Evolutionary conservation across 495 filamentous ascomycete genomes (phyloP), one percentile per base, ranked within the genome.

Genomic region (Aspergillus cavernicola): DNA sequence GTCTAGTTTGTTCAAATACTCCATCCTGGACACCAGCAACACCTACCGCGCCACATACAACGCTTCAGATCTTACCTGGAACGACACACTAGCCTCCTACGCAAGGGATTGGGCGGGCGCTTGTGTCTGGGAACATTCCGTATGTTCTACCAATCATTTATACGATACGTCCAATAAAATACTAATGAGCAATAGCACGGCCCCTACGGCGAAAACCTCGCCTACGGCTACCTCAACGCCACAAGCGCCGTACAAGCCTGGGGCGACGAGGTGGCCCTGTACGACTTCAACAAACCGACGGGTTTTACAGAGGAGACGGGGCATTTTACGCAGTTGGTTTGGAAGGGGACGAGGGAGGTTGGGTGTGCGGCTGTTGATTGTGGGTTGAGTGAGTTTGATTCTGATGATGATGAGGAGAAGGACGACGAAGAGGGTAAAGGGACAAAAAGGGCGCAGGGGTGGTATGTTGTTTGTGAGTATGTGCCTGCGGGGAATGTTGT

Each of bases 251-350:
- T 92, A 20, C 78, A 79, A 32, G 79, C 73, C 18, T 93, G 88
- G 88, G 87, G 79, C 11, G 59, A 81, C 55, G 89, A 93, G 67
- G 54, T 78, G 11, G 45, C 56, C 0, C 24, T 68, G 6, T 92
- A 90, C 58, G 63, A 89, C 55, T 90, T 79, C 66, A 11, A 59
- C 0, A 59, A 70, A 3, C 70, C 75, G 7, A 74, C 79, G 0
- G 76, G 72, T 0, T 91, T 87, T 64, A 69, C 55, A 7, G 77
- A 87, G 53, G 59, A 68, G 15, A 90, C 88, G n/a, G 89, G 88
- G 0, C 89, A 95, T 68, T 95, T 90, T 66, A 90, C 89, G 22
- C 88, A 92, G 73, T 64, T 95, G 37, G 88, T 92, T 1, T 95
- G 89, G 89, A 82, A 79, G 65, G 70, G 73, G 29, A 90, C 87